Conservation (phyloP, 352 stramenopile species). For the Globisporangium megalacanthum region DNA sequence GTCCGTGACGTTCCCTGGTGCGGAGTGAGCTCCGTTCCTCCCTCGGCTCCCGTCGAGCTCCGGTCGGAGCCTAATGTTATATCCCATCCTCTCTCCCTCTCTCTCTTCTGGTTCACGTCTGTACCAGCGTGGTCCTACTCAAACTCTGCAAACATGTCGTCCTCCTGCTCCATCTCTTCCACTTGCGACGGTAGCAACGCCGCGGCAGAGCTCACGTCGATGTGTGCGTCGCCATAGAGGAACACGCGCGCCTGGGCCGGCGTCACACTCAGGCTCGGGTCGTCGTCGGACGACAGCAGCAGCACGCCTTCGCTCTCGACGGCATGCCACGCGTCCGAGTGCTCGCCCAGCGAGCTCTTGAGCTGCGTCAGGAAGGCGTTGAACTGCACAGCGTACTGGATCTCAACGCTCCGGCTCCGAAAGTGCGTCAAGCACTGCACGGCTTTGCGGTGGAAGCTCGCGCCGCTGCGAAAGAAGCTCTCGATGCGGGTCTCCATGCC, state of each 20-base stretch:
- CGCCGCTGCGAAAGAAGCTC: constrained; percentile 46
- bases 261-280: constrained; percentile 48
- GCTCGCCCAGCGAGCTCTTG: constrained; percentile 37
- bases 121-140: constrained; percentile 25
- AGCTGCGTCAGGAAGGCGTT: constrained; percentile 64
- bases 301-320: constrained; percentile 54
- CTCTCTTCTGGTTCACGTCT: not conserved
- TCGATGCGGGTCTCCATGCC: constrained; percentile 70
- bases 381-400: constrained; percentile 72
- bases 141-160: constrained; percentile 83
- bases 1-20: constrained; percentile 66
- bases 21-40: constrained; percentile 32
- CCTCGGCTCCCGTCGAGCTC: not conserved
- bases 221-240: constrained; percentile 52
- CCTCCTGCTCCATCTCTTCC: constrained; percentile 57
- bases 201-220: constrained; percentile 31
- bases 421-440: constrained; percentile 70
- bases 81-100: not conserved
- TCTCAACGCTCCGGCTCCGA: constrained; percentile 56
- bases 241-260: constrained; percentile 46
- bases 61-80: constrained; percentile 8
- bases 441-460: constrained; percentile 57
- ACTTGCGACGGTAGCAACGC: constrained; percentile 58
- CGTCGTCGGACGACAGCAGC: constrained; percentile 47
- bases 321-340: constrained; percentile 44